Evolutionary conservation across 2,329 filamentous ascomycete species (phyloP).

Genomic region (Sclerotinia spermophila): DNA sequence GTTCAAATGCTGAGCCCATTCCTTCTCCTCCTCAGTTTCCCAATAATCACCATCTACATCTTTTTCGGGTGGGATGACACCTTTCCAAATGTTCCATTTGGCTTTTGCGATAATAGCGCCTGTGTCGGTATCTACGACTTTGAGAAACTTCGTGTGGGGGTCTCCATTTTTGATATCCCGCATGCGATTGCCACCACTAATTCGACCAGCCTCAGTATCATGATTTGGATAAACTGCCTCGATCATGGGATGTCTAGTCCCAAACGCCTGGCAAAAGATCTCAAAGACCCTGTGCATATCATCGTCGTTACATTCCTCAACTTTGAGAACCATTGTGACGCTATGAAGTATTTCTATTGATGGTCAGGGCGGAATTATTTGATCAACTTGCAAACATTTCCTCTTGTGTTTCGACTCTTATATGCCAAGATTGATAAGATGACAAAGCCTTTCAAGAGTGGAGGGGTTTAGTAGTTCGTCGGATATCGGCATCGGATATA

Average conservation of each 20-base stretch:
- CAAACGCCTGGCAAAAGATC: slow-evolving; percentile 13
- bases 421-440: slow-evolving; percentile 4
- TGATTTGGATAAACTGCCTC: slow-evolving; percentile 8
- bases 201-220: slow-evolving; percentile 1
- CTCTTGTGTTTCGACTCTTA: background rate
- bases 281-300: slow-evolving; percentile 13
- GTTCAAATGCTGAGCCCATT: slow-evolving; percentile 9
- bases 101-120: slow-evolving; percentile 1
- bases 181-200: background rate
- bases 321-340: slow-evolving; percentile 7
- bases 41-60: slow-evolving; percentile 12
- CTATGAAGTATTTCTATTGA: background rate
- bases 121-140: slow-evolving; percentile 6
- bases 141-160: background rate
- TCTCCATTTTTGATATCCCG: background rate
- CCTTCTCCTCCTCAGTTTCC: slow-evolving; percentile 12
- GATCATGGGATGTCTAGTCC: background rate
- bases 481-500: background rate
- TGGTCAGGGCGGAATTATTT: background rate
- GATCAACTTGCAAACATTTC: background rate
- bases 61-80: slow-evolving; percentile 3
- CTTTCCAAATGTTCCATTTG: slow-evolving; percentile 16
- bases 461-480: background rate
- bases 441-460: background rate
- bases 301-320: slow-evolving; percentile 14